These are phyloP conservation scores for Saccharomycopsis vini DNA, from an alignment of 805 yeast species.

Conservation along the genomic window DNA sequence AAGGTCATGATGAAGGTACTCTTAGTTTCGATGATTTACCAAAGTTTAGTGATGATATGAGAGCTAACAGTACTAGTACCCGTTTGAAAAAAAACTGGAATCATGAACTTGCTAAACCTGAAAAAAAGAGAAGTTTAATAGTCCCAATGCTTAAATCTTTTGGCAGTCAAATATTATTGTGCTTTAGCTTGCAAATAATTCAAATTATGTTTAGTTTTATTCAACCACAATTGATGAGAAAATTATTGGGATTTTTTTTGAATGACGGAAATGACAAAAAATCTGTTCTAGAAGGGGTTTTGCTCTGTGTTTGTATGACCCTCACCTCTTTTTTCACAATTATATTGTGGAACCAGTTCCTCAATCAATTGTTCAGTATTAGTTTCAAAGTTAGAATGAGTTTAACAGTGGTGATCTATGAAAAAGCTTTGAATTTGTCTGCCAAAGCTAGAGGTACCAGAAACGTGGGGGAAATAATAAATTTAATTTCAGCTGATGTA, in stretches of 20 bases:
- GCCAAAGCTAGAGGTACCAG: slow-evolving; percentile 50
- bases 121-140: slow-evolving; percentile 24
- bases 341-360: slow-evolving; percentile 58
- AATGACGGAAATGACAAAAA: slow-evolving; percentile 23
- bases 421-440: slow-evolving; percentile 60
- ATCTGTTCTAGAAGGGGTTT: slow-evolving; percentile 50
- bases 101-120: slow-evolving; percentile 25
- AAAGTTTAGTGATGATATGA: slow-evolving; percentile 31
- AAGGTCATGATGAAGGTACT: slow-evolving; percentile 31
- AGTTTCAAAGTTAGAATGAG: slow-evolving; percentile 55
- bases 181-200: slow-evolving; percentile 30
- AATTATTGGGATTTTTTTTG: slow-evolving; percentile 39
- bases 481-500: slow-evolving; percentile 72
- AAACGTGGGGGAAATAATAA: slow-evolving; percentile 73
- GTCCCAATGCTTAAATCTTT: slow-evolving; percentile 32
- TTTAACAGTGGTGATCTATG: slow-evolving; percentile 54
- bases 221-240: slow-evolving; percentile 50
- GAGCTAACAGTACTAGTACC: slow-evolving; percentile 28
- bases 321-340: slow-evolving; percentile 51
- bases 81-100: slow-evolving; percentile 30
- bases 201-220: slow-evolving; percentile 34
- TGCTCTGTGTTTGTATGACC: slow-evolving; percentile 59
- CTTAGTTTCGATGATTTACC: slow-evolving; percentile 35
- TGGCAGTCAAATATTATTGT: slow-evolving; percentile 29
- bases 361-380: slow-evolving; percentile 46